phyloP scores from a whole-genome alignment of 495 filamentous ascomycete genomes.

The Podospora australis region DNA sequence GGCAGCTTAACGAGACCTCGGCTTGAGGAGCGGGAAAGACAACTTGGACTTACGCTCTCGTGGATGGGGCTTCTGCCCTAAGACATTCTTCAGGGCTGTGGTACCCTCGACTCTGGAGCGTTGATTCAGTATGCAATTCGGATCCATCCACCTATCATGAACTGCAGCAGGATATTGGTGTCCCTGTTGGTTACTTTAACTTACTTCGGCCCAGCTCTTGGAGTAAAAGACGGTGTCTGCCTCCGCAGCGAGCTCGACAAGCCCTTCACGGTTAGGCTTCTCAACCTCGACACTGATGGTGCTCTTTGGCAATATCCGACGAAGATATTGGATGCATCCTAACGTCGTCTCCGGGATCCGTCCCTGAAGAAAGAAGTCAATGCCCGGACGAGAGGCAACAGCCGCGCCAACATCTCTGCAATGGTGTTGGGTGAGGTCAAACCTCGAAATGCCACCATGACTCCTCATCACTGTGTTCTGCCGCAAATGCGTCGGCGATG shows the following conservation, averaged over 20 bases:
- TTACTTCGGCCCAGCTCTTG: conserved; percentile 61
- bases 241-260: conserved; percentile 53
- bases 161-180: too few species aligned
- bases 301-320: conserved; percentile 37
- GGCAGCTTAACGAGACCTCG: too few species aligned
- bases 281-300: conserved; percentile 64
- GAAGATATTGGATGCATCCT: conserved; percentile 55
- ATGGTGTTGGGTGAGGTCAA: conserved; percentile 11
- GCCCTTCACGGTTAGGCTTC: conserved; percentile 56
- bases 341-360: conserved; percentile 58
- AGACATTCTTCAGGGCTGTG: conserved; percentile 28
- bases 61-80: conserved; percentile 21
- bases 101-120: conserved; percentile 31
- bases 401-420: background rate
- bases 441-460: conserved; percentile 76
- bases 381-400: background rate
- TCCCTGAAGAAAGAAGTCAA: conserved; percentile 32
- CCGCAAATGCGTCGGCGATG: conserved; percentile 10
- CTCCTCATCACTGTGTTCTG: conserved; percentile 9
- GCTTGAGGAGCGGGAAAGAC: background rate
- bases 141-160: too few species aligned
- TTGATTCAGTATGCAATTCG: too few species aligned
- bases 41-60: conserved; percentile 27
- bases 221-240: conserved; percentile 69
- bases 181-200: too few species aligned